Evolutionary conservation across 2,329 filamentous ascomycete genomes (phyloP), one percentile per base, ranked within the genome.

Genomic region (Rutstroemia sp.): DNA sequence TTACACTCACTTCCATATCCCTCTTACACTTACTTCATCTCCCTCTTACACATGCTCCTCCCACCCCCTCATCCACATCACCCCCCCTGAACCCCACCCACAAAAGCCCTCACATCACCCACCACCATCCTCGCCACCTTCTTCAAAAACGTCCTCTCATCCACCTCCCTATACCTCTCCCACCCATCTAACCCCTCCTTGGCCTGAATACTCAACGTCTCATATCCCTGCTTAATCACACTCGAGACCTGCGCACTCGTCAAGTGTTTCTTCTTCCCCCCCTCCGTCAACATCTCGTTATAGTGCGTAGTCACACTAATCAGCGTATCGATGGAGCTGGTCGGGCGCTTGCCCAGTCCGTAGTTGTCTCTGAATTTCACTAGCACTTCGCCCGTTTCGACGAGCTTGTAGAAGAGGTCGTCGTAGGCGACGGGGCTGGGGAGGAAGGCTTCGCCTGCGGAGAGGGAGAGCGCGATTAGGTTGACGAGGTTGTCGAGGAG

Each of bases 381-480:
- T 21, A 97, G 79, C 12, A 89, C 80, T 49, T 95, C 89, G 10
- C 92, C 90, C 2, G 87, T 88, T 72, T 99, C 94, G 25, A 97
- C 91, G 2, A 97, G 81, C 73, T 99, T 99, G 81, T 99, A 99
- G 74, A 99, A 97, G 0, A 99, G 78, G 67, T 99, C 94, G 66
- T 99, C 94, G 71, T 97, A 97, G 1, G 89, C 86, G 17, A 88
- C 82, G 0, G 91, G 86, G 30, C 88, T 89, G 0, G 92, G 94
- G 7, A 99, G 78, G 72, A 99, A 97, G 2, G 88, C 85, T 70
- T 97, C 94, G 6, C 94, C 94, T 2, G 84, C 83, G 1, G 89
- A 94, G 7, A 99, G 78, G 2, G 89, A 88, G 40, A 96, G 80
- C 1, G 89, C 89, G 40, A 96, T 77, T 5, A 96, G 76, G 67